Conservation (phyloP, 2,329 filamentous ascomycete genomes). For the Exophiala sp. region DNA sequence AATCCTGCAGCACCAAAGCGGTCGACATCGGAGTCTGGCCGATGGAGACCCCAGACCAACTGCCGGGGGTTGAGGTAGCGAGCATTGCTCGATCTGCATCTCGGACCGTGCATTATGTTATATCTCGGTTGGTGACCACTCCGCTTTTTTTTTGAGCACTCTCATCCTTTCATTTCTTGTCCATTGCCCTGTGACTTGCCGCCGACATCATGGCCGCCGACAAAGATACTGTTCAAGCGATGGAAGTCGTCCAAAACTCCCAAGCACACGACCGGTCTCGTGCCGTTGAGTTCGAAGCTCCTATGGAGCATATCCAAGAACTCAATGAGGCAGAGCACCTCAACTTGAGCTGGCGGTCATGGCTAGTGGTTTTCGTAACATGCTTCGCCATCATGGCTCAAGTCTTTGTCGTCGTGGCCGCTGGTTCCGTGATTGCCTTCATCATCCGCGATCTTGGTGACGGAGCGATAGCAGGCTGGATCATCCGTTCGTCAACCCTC, state of each 20-base stretch:
- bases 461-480: constrained; percentile 51
- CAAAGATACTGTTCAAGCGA: constrained; percentile 15
- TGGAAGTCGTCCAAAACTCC: constrained; percentile 19
- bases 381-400: constrained; percentile 54
- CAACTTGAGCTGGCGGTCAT: constrained; percentile 54
- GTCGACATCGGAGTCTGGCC: constrained; percentile 1
- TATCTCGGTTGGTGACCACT: not conserved
- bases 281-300: constrained; percentile 21
- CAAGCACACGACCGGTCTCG: constrained; percentile 7
- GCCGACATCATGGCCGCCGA: constrained; percentile 15
- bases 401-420: constrained; percentile 54
- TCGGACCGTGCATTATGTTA: not conserved
- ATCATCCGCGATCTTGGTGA: constrained; percentile 54
- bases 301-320: constrained; percentile 20
- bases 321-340: constrained; percentile 37
- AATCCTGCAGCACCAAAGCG: too few species aligned
- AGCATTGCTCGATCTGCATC: not conserved
- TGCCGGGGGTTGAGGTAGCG: constrained; percentile 14
- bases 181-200: not conserved
- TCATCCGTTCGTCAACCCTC: constrained; percentile 43
- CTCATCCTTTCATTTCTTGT: not conserved
- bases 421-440: constrained; percentile 55
- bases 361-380: constrained; percentile 50
- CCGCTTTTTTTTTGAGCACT: not conserved
- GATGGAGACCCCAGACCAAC: constrained; percentile 13